Percentiles rank a stretch among this genome's conserved stretches.
phyloP scores from a whole-genome alignment of 169 alveolate genomes.

The Plasmodium chabaudi region DNA sequence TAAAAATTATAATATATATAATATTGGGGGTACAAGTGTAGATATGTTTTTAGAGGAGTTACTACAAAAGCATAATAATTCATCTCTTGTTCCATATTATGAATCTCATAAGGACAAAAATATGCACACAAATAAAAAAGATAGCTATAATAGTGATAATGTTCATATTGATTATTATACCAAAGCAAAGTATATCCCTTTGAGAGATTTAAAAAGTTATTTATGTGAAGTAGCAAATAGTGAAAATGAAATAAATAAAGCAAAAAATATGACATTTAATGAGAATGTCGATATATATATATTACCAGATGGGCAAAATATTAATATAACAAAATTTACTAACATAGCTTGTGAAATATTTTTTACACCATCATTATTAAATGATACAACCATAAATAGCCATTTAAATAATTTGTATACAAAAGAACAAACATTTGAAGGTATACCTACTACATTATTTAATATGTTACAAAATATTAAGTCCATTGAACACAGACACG shows the following conservation, averaged over 20 bases:
- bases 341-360: slow-evolving; percentile 68
- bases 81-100: slow-evolving; percentile 39
- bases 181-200: slow-evolving; percentile 50
- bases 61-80: slow-evolving; percentile 35
- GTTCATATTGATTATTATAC: slow-evolving; percentile 33
- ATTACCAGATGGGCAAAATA: slow-evolving; percentile 72
- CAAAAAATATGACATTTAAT: slow-evolving; percentile 60
- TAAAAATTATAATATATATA: slow-evolving; percentile 62
- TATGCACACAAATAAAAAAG: neutral
- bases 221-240: slow-evolving; percentile 72
- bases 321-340: slow-evolving; percentile 43
- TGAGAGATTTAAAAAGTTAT: slow-evolving; percentile 58
- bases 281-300: slow-evolving; percentile 38
- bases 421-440: slow-evolving; percentile 35
- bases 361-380: slow-evolving; percentile 51
- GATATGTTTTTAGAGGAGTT: slow-evolving; percentile 39
- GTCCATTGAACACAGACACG: slow-evolving; percentile 18
- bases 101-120: slow-evolving; percentile 11
- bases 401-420: slow-evolving; percentile 21
- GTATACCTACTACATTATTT: slow-evolving; percentile 22
- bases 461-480: slow-evolving; percentile 32
- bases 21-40: slow-evolving; percentile 45
- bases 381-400: slow-evolving; percentile 9
- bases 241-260: slow-evolving; percentile 47
- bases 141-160: slow-evolving; percentile 19